Evolutionary conservation across 192 early-diverging fungal genomes (phyloP).

Genomic region (Diversispora epigaea): DNA sequence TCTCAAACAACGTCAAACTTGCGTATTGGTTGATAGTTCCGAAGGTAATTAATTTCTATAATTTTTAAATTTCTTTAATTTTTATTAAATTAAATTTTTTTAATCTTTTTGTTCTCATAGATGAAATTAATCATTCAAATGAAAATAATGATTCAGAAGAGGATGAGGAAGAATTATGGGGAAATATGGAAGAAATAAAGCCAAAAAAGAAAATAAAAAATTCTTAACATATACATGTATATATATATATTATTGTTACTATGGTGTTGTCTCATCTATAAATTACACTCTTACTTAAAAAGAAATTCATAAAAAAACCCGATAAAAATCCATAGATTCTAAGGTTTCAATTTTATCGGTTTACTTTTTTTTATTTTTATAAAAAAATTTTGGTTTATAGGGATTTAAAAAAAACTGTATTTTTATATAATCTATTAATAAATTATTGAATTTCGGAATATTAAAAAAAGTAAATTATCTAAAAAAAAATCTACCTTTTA

Average conservation of each 20-base stretch:
- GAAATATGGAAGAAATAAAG: constrained; percentile 44
- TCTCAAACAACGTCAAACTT: constrained; percentile 72
- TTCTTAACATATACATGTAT: neutral
- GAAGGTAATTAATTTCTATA: constrained; percentile 30
- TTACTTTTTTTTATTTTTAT: no score
- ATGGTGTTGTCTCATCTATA: no score
- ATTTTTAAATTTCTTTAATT: neutral
- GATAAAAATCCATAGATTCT: no score
- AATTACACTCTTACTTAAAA: no score
- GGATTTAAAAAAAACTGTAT: no score
- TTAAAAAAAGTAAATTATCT: no score
- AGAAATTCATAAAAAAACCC: no score
- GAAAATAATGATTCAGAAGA: constrained; percentile 53
- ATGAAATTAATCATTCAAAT: constrained; percentile 22
- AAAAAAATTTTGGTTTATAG: no score
- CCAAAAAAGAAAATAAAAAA: constrained; percentile 32
- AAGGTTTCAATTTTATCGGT: no score
- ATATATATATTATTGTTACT: neutral
- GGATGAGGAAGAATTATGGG: constrained; percentile 61
- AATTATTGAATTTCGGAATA: no score
- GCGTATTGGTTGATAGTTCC: constrained; percentile 63
- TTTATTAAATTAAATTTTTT: neutral
- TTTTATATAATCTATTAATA: no score
- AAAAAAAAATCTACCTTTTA: no score
- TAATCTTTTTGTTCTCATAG: neutral